These are phyloP conservation scores for Klebsormidium nitens DNA, from an alignment of 139 green algal genomes.

Conservation along the genomic window DNA sequence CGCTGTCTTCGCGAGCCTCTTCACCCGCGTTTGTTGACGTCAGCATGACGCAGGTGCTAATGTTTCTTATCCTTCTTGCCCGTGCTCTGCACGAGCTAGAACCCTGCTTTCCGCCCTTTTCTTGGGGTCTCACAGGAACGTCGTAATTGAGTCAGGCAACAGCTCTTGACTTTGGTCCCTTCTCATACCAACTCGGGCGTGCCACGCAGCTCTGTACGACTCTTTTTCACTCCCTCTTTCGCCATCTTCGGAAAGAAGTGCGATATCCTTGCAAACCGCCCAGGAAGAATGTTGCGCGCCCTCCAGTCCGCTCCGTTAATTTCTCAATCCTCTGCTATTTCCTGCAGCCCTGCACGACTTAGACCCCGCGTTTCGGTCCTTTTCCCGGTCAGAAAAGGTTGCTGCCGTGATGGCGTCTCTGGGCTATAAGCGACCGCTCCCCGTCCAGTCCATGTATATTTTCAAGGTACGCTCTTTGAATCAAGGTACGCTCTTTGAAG, in stretches of 20 bases:
- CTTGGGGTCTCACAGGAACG: too few relatives aligned
- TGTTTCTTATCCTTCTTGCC: too few relatives aligned
- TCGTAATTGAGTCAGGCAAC: too few relatives aligned
- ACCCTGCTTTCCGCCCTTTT: too few relatives aligned
- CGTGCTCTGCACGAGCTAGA: too few relatives aligned
- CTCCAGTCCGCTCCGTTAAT: not conserved
- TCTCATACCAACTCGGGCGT: too few relatives aligned
- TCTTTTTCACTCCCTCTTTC: not conserved
- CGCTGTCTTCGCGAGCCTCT: too few relatives aligned
- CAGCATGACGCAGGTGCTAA: too few relatives aligned
- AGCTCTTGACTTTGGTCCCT: too few relatives aligned
- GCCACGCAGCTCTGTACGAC: not conserved
- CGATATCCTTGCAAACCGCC: not conserved
- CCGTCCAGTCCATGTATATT: conserved; percentile 96
- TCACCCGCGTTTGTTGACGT: too few relatives aligned
- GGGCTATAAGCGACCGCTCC: conserved; percentile 66
- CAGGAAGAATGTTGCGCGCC: not conserved
- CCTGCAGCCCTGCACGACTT: conserved; percentile 76
- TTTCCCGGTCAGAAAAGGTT: conserved; percentile 65
- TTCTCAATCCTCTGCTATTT: too few relatives aligned
- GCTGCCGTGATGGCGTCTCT: conserved; percentile 56
- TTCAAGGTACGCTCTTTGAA: conserved; percentile 59
- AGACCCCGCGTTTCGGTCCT: conserved; percentile 76
- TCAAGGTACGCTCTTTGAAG: too few relatives aligned
- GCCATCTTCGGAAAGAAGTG: not conserved